Evolutionary conservation across 2,329 filamentous ascomycete species (phyloP).

Genomic region (Venturia oleaginea): DNA sequence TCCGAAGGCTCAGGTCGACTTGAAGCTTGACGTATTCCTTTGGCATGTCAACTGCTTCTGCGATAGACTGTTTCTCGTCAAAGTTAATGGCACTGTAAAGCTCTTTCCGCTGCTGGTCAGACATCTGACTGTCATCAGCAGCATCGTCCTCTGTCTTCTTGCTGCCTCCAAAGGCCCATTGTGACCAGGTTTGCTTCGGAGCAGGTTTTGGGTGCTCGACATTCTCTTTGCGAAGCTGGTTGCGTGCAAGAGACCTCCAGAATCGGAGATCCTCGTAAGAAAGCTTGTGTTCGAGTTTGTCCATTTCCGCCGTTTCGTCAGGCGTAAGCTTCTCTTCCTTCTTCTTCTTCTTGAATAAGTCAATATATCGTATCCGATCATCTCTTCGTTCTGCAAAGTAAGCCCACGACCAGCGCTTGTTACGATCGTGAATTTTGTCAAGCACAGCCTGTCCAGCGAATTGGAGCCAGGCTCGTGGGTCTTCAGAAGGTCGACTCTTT

Average conservation of each 20-base stretch:
- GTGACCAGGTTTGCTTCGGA: slow-evolving; percentile 75
- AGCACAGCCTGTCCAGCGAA: slow-evolving; percentile 88
- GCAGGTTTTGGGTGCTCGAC: slow-evolving; percentile 71
- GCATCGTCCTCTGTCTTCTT: slow-evolving; percentile 57
- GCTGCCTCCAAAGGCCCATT: slow-evolving; percentile 78
- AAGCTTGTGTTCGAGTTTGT: slow-evolving; percentile 74
- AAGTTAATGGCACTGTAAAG: slow-evolving; percentile 97
- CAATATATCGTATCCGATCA: slow-evolving; percentile 79
- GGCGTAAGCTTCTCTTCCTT: slow-evolving; percentile 58
- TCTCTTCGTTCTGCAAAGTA: slow-evolving; percentile 91
- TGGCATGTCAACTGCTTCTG: slow-evolving; percentile 81
- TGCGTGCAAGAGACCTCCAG: slow-evolving; percentile 89
- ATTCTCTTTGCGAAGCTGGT: slow-evolving; percentile 91
- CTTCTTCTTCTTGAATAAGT: slow-evolving; percentile 88
- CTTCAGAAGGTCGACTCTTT: slow-evolving; percentile 75
- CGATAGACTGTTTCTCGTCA: slow-evolving; percentile 87
- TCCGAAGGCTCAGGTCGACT: slow-evolving; percentile 84
- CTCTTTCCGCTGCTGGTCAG: slow-evolving; percentile 90
- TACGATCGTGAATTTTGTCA: slow-evolving; percentile 89
- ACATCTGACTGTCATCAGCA: slow-evolving; percentile 76
- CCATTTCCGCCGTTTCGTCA: slow-evolving; percentile 63
- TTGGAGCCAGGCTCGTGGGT: slow-evolving; percentile 82
- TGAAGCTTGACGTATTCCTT: slow-evolving; percentile 89
- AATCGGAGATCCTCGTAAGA: slow-evolving; percentile 94
- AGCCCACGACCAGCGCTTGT: slow-evolving; percentile 89